phyloP scores from a whole-genome alignment of 257 asterid species.

The Solanum medicagineum region DNA sequence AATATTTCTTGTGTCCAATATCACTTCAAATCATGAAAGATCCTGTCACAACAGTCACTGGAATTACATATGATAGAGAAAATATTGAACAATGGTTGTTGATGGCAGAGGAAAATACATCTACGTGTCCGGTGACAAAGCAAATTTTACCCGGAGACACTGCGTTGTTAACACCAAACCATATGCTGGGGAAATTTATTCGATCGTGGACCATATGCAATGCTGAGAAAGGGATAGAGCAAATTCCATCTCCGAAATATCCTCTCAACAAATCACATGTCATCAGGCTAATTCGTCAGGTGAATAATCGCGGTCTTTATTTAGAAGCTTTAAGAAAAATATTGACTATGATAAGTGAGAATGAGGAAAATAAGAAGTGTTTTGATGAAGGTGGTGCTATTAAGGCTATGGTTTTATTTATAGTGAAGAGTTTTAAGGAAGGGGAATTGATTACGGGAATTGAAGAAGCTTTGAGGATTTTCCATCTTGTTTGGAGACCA shows the following conservation, averaged over 20 bases:
- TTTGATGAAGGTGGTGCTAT: conserved; percentile 54
- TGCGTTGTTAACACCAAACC: conserved; percentile 64
- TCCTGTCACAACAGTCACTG: conserved; percentile 76
- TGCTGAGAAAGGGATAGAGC: conserved; percentile 47
- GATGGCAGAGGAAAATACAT: conserved; percentile 7
- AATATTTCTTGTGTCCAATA: conserved; percentile 76
- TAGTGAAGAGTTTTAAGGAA: conserved; percentile 24
- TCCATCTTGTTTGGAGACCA: conserved; percentile 42
- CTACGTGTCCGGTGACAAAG: conserved; percentile 62
- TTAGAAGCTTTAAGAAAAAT: conserved; percentile 28
- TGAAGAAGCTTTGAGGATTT: conserved; percentile 35
- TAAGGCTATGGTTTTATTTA: conserved; percentile 28
- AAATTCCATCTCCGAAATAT: conserved; percentile 67
- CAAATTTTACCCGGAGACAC: conserved; percentile 38
- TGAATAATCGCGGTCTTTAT: not conserved
- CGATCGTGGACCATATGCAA: conserved; percentile 77
- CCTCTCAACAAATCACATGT: conserved; percentile 31
- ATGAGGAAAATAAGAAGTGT: conserved; percentile 33
- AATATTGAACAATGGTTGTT: conserved; percentile 68
- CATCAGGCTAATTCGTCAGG: conserved; percentile 38
- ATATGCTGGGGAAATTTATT: conserved; percentile 69
- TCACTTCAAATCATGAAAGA: conserved; percentile 88
- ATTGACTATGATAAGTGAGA: conserved; percentile 32
- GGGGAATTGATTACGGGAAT: conserved; percentile 18
- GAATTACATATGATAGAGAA: conserved; percentile 85